phyloP scores from a whole-genome alignment of 164 flowering plant species.

The Vitis rotundifolia region DNA sequence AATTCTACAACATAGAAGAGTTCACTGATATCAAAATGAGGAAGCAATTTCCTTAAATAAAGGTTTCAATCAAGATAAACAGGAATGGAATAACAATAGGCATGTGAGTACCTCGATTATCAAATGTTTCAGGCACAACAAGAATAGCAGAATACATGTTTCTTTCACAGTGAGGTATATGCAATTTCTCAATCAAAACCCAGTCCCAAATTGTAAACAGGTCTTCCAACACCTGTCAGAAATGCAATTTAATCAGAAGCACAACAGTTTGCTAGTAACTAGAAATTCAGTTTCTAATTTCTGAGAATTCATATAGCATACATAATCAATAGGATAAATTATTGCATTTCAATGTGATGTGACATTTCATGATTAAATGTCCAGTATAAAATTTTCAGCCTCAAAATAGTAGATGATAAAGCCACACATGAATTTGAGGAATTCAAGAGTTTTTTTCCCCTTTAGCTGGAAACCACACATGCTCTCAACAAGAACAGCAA shows the following conservation, averaged over 20 bases:
- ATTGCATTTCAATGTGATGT: background rate
- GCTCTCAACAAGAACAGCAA: background rate
- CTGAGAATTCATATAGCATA: too few species aligned
- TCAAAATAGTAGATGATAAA: background rate
- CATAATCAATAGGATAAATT: too few species aligned
- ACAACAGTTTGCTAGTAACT: background rate
- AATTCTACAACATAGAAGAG: background rate
- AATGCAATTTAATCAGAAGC: conserved; percentile 1
- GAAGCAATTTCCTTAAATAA: background rate
- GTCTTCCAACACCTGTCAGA: conserved; percentile 78
- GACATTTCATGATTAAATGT: background rate
- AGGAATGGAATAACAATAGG: background rate
- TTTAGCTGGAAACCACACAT: background rate
- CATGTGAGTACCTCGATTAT: conserved; percentile 71
- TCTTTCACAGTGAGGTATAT: conserved; percentile 65
- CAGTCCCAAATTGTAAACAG: conserved; percentile 90
- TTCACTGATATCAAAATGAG: background rate
- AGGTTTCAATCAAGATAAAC: background rate
- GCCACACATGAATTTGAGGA: conserved; percentile 1
- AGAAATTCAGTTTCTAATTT: background rate
- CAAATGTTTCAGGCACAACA: conserved; percentile 95
- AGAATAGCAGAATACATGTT: conserved; percentile 73
- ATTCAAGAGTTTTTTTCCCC: background rate
- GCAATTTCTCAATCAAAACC: conserved; percentile 81
- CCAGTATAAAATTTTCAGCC: background rate